phyloP scores from a whole-genome alignment of 768 basidiomycete species.

The Strobilomyces confusus region DNA sequence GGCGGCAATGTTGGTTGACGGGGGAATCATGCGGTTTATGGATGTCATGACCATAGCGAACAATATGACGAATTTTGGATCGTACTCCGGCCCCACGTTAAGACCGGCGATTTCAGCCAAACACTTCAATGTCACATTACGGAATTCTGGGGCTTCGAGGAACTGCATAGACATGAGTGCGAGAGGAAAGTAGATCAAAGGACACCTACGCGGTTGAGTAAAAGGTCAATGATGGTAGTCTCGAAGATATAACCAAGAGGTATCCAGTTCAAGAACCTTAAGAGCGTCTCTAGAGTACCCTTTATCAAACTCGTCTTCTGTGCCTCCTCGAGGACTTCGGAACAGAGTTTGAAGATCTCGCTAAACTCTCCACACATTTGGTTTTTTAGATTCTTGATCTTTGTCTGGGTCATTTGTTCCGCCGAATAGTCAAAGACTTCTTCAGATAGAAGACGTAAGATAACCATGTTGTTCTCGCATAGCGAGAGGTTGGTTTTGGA shows the following conservation, averaged over 20 bases:
- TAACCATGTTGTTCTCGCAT: conserved; percentile 99
- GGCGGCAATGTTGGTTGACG: conserved; percentile 88
- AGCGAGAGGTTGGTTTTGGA: conserved; percentile 94
- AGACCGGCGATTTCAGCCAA: conserved; percentile 94
- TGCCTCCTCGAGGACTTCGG: conserved; percentile 95
- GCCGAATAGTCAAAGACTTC: conserved; percentile 99
- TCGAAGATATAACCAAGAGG: conserved; percentile 99
- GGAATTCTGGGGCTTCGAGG: conserved; percentile 94
- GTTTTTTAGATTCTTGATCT: conserved; percentile 96
- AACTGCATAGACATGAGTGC: conserved; percentile 52
- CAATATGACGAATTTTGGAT: conserved; percentile 94
- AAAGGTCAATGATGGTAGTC: conserved; percentile 92
- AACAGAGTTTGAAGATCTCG: conserved; percentile 97
- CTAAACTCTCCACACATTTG: conserved; percentile 97
- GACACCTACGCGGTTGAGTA: conserved; percentile 78
- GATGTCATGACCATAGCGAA: conserved; percentile 99
- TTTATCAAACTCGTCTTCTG: conserved; percentile 92
- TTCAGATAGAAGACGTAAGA: conserved; percentile 93
- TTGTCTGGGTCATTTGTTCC: conserved; percentile 97
- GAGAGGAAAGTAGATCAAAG: conserved; percentile 7
- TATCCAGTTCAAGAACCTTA: conserved; percentile 98
- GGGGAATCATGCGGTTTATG: conserved; percentile 94
- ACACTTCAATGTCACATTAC: conserved; percentile 95
- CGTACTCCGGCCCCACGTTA: conserved; percentile 94
- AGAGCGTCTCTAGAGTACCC: conserved; percentile 89